A percentile compares a stretch with the other conserved stretches of the same genome.
Conservation (phyloP, 1,139 yeast species). For the Blastobotrys illinoisensis region DNA sequence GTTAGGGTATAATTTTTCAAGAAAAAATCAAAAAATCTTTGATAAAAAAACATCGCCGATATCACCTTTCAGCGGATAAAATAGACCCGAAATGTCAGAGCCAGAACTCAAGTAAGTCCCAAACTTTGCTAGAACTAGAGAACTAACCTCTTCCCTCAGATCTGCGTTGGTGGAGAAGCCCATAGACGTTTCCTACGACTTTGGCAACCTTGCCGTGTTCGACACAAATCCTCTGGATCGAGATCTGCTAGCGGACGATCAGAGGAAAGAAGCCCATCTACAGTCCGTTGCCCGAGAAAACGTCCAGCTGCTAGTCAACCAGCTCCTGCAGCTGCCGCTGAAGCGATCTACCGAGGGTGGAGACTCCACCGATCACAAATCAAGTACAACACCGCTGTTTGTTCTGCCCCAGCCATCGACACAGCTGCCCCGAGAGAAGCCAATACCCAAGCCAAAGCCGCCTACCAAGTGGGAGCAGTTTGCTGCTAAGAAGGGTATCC, state of each 20-base stretch:
- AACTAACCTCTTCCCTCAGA: slow-evolving; percentile 29
- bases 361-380: slow-evolving; percentile 42
- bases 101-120: background rate
- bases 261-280: slow-evolving; percentile 58
- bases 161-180: slow-evolving; percentile 86
- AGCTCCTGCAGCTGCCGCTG: slow-evolving; percentile 81
- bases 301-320: slow-evolving; percentile 85
- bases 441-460: slow-evolving; percentile 87
- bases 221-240: slow-evolving; percentile 75
- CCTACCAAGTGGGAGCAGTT: slow-evolving; percentile 96
- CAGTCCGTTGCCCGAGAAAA: slow-evolving; percentile 80
- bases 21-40: background rate
- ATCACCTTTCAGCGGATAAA: background rate
- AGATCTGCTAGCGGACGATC: slow-evolving; percentile 60
- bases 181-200: slow-evolving; percentile 77
- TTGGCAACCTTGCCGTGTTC: slow-evolving; percentile 83
- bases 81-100: background rate
- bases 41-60: background rate
- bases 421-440: slow-evolving; percentile 87
- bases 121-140: background rate
- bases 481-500: slow-evolving; percentile 92
- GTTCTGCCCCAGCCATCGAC: slow-evolving; percentile 82
- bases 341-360: slow-evolving; percentile 74
- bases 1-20: background rate
- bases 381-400: slow-evolving; percentile 71